These are phyloP conservation scores for Citrus hindsii DNA, from an alignment of 345 rosid genomes.

Conservation along the genomic window DNA sequence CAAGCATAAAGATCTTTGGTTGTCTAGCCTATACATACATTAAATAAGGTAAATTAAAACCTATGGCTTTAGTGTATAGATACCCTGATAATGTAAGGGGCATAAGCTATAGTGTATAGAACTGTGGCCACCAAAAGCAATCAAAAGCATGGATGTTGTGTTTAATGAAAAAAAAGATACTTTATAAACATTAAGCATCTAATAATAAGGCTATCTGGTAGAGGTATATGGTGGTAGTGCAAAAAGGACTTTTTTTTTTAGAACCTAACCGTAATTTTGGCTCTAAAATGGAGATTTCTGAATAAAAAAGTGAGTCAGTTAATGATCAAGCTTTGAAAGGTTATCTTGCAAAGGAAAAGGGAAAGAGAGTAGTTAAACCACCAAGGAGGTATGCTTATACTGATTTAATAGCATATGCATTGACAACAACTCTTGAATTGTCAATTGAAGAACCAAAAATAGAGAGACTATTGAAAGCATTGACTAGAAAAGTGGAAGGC, in stretches of 20 bases:
- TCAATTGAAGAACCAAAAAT: not conserved
- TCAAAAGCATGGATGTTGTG: not conserved
- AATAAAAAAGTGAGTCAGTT: too few species aligned
- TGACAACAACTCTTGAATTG: too few species aligned
- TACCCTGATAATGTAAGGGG: not conserved
- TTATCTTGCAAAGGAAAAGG: not conserved
- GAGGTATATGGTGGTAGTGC: too few species aligned
- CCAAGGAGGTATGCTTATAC: too few species aligned
- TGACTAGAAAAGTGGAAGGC: too few species aligned
- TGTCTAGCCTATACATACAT: not conserved
- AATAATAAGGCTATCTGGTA: too few species aligned
- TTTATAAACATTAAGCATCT: too few species aligned
- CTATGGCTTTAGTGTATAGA: not conserved
- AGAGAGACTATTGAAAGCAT: too few species aligned
- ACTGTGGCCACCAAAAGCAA: rapidly evolving
- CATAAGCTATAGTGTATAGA: not conserved
- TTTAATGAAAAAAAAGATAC: too few species aligned
- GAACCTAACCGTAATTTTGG: too few species aligned
- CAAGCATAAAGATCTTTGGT: not conserved
- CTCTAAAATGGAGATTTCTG: too few species aligned
- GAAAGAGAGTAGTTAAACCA: not conserved
- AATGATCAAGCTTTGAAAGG: not conserved
- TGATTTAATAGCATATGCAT: not conserved
- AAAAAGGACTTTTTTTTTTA: too few species aligned
- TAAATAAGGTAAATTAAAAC: not conserved